phyloP scores from a whole-genome alignment of 225 moss, liverwort and hornwort genomes.

The Lunularia cruciata region DNA sequence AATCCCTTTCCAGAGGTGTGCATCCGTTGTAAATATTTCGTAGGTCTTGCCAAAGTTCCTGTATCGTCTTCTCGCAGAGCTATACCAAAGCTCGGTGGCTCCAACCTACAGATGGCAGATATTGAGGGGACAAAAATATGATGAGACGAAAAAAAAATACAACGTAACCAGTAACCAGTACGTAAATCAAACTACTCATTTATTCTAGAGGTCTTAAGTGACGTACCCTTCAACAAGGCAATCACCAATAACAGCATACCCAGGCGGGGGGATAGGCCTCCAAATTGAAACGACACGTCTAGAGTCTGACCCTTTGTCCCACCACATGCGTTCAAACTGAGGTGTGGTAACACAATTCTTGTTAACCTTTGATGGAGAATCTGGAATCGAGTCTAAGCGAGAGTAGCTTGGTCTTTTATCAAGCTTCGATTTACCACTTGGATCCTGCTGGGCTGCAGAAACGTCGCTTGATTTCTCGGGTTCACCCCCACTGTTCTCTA shows the following conservation, averaged over 20 bases:
- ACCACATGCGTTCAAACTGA: slow-evolving; percentile 93
- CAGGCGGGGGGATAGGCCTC: slow-evolving; percentile 82
- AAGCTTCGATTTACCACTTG: slow-evolving; percentile 36
- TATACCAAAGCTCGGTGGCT: slow-evolving; percentile 81
- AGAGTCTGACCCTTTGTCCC: slow-evolving; percentile 89
- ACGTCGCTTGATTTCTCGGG: slow-evolving; percentile 41
- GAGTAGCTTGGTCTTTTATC: slow-evolving; percentile 60
- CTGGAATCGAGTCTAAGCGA: slow-evolving; percentile 55
- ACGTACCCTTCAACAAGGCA: slow-evolving; percentile 86
- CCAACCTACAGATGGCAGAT: slow-evolving; percentile 66
- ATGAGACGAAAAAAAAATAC: too few relatives aligned
- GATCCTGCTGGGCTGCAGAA: slow-evolving; percentile 20
- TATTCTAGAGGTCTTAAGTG: neutral
- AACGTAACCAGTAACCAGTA: too few relatives aligned
- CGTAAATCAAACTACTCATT: neutral
- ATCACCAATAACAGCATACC: slow-evolving; percentile 88
- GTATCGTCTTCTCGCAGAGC: slow-evolving; percentile 74
- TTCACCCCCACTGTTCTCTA: slow-evolving; percentile 57
- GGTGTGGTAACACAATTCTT: slow-evolving; percentile 79
- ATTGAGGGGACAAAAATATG: slow-evolving; percentile 1
- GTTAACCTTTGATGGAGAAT: slow-evolving; percentile 53
- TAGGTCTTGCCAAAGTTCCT: slow-evolving; percentile 71
- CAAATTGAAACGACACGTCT: slow-evolving; percentile 82
- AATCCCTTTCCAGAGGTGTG: slow-evolving; percentile 79
- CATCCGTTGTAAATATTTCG: slow-evolving; percentile 86